Evolutionary conservation across 1,139 yeast genomes (phyloP), one percentile per base, ranked within the genome.

Genomic region (Blastobotrys elegans): DNA sequence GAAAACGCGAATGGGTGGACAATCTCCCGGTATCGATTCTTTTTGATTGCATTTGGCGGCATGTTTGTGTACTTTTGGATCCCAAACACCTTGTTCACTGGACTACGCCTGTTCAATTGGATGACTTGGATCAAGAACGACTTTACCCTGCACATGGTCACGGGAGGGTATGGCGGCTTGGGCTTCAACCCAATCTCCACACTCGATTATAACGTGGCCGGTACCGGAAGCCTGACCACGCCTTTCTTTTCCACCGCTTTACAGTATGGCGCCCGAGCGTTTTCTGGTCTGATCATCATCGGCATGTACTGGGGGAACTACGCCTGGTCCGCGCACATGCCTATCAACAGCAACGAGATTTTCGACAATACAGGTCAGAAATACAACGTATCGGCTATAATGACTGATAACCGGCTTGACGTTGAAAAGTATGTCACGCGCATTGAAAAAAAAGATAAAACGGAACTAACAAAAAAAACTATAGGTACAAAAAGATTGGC

Each of bases 121-220:
- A 71, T 76, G 61, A 72, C 80, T 4, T 80, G 85, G 85, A 77
- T 79, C 47, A 84, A 83, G 11, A 57, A 72, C 31, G 79, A 78
- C 59, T 67, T 74, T 53, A 71, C 74, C 53, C 62, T 80, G 38
- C 81, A 80, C 1, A 65, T 65, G 24, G 66, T 81, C 39, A 76
- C 81, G 1, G 87, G 87, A 1, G 61, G 72, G 2, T 44, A 57
- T 16, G 82, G 68, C 53, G 85, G 85, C 10, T 61, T 80, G 20
- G 84, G 84, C 1, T 56, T 79, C 40, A 78, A 78, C 57, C 85
- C 84, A 11, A 57, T 73, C 47, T 61, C 81, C 1, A 77, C 48
- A 35, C 75, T 78, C 54, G 82, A 75, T 57, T 77, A 80, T 78
- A 75, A 73, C 53, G 50, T 47, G 10, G 22, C 35, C n/a, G 54